Evolutionary conservation across 1,139 yeast genomes (phyloP), one percentile per base, ranked within the genome.

Genomic region (Kazachstania sp.): DNA sequence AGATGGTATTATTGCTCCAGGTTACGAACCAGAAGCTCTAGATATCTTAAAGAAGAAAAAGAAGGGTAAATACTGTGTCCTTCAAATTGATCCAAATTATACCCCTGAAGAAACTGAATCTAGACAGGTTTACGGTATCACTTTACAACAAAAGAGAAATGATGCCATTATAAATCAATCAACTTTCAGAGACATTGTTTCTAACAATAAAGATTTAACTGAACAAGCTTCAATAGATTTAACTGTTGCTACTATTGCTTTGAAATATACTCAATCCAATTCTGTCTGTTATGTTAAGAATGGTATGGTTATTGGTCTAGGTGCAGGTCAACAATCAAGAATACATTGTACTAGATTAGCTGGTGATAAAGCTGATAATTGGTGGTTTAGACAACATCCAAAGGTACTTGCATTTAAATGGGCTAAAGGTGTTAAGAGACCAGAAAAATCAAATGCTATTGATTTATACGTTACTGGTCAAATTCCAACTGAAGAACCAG

Each of bases 371-470:
- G 97, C 97, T 55, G 97, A 92, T 71, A 88, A 88, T 78, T 92
- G 97, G 97, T 92, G 98, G 98, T 78, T 92, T 64, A 85, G 98
- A 76, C 97, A 92, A 70, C 97, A 92, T 70, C 97, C 98, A 60
- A 81, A 76, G 67, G 98, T 92, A 20, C 73, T 90, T 50, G 95
- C 75, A 28, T 85, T 92, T 79, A 79, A 92, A 74, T 92, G 97
- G 97, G 95, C 95, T 58, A 87, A 88, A 75, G 97, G 97, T 64
- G 87, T 86, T 60, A 92, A 92, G 79, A 86, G 97, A 74, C 97
- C 98, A 57, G 98, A 92, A 69, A 92, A 92, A 79, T 86, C 96
- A 51, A 92, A 92, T 66, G 98, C 97, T 50, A 92, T 92, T 68
- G 98, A 92, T 69, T 77, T 92, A 68, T 92, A 66, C 65, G 97